phyloP scores from a whole-genome alignment of 352 stramenopile species.

The Phytophthora agathidicida region DNA sequence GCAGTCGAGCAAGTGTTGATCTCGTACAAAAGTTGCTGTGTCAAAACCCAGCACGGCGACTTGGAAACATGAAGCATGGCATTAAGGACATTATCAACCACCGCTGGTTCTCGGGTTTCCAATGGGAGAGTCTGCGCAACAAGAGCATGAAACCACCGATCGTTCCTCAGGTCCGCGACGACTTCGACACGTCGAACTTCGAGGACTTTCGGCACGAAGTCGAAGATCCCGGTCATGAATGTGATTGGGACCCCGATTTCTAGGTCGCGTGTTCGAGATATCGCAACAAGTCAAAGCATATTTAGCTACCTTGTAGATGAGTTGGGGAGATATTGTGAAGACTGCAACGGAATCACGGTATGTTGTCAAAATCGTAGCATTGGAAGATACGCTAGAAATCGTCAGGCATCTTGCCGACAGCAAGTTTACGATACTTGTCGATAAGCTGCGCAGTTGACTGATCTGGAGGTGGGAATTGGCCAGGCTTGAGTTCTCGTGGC shows the following conservation, averaged over 20 bases:
- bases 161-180: conserved; percentile 70
- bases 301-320: conserved; percentile 10
- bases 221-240: conserved; percentile 64
- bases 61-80: conserved; percentile 86
- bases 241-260: conserved; percentile 79
- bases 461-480: conserved; percentile 61
- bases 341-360: not conserved
- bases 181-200: conserved; percentile 86
- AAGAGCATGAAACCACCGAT: conserved; percentile 78
- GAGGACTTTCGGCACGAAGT: conserved; percentile 76
- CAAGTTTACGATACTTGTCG: conserved; percentile 84
- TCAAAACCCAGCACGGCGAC: conserved; percentile 70
- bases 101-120: conserved; percentile 79
- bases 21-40: conserved; percentile 90
- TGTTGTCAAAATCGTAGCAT: not conserved
- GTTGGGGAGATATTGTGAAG: not conserved
- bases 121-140: conserved; percentile 64
- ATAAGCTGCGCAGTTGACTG: conserved; percentile 74
- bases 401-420: conserved; percentile 65
- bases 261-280: conserved; percentile 30
- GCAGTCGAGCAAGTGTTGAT: conserved; percentile 71
- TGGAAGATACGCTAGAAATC: conserved; percentile 10
- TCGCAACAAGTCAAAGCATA: conserved; percentile 24
- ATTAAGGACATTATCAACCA: conserved; percentile 89
- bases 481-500: conserved; percentile 47